Evolutionary conservation across 176 grass and related monocot species (phyloP).

Genomic region (Dendrocalamus sinicus): DNA sequence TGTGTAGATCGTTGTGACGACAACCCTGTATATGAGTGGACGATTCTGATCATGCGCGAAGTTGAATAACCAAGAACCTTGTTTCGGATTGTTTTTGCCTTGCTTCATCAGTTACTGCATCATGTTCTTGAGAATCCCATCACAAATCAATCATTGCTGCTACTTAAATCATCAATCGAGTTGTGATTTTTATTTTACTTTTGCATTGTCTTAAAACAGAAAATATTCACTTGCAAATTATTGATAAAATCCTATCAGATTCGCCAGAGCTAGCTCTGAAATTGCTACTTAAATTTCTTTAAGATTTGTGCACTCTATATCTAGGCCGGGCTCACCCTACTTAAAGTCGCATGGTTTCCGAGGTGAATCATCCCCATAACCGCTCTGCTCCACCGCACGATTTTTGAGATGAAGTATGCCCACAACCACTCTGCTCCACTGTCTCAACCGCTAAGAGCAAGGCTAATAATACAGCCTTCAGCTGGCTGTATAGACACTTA

Average conservation of each 20-base stretch:
- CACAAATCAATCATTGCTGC: background rate
- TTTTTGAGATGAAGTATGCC: no score
- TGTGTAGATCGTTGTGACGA: slow-evolving; percentile 36
- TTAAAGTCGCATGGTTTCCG: background rate
- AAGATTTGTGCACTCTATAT: background rate
- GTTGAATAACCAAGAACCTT: background rate
- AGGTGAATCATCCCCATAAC: no score
- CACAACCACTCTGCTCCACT: no score
- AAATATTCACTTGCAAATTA: background rate
- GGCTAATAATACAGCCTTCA: no score
- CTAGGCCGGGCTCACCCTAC: background rate
- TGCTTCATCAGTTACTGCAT: background rate
- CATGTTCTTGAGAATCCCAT: background rate
- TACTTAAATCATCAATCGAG: slow-evolving; percentile 9
- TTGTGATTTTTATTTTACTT: background rate
- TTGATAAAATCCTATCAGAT: background rate
- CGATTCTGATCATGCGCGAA: slow-evolving; percentile 26
- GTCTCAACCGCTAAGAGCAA: background rate
- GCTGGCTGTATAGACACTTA: no score
- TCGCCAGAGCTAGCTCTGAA: no score
- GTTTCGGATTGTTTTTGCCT: slow-evolving; percentile 18
- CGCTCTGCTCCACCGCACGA: background rate
- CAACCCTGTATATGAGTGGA: background rate
- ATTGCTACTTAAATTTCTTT: background rate
- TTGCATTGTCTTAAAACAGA: no score